phyloP scores from a whole-genome alignment of 169 alveolate species.

The Plasmodium gallinaceum region DNA sequence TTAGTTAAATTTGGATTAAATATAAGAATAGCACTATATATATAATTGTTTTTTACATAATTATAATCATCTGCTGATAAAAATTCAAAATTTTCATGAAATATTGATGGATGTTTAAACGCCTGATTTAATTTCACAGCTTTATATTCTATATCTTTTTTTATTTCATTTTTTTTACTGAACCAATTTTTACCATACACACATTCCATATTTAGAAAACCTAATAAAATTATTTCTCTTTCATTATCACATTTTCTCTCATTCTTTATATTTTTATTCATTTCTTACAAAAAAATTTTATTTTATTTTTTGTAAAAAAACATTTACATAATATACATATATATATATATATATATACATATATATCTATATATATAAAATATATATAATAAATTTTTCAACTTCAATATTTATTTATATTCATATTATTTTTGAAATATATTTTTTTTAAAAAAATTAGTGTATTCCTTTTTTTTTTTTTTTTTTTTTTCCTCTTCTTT shows the following conservation, averaged over 20 bases:
- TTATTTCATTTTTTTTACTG: slow-evolving; percentile 35
- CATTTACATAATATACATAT: not conserved
- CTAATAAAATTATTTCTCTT: slow-evolving; percentile 46
- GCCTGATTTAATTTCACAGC: slow-evolving; percentile 52
- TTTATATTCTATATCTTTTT: slow-evolving; percentile 38
- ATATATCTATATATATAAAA: not conserved
- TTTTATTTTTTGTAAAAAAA: not conserved
- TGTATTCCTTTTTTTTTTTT: too few relatives aligned
- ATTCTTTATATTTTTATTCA: not conserved
- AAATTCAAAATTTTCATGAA: slow-evolving; percentile 57
- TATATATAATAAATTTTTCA: not conserved
- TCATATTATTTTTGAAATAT: not conserved
- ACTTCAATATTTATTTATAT: not conserved
- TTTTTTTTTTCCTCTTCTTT: too few relatives aligned
- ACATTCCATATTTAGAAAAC: slow-evolving; percentile 34
- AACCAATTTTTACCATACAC: slow-evolving; percentile 57
- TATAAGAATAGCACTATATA: slow-evolving; percentile 62
- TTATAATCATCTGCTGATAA: slow-evolving; percentile 37
- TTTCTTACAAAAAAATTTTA: not conserved
- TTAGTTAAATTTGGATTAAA: slow-evolving; percentile 27
- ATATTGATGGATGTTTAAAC: slow-evolving; percentile 29
- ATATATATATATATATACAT: not conserved
- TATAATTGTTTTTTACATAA: slow-evolving; percentile 49
- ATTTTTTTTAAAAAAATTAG: too few relatives aligned
- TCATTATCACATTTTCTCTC: slow-evolving; percentile 30